Conservation (phyloP, 805 yeast species). For the Candida takata region DNA sequence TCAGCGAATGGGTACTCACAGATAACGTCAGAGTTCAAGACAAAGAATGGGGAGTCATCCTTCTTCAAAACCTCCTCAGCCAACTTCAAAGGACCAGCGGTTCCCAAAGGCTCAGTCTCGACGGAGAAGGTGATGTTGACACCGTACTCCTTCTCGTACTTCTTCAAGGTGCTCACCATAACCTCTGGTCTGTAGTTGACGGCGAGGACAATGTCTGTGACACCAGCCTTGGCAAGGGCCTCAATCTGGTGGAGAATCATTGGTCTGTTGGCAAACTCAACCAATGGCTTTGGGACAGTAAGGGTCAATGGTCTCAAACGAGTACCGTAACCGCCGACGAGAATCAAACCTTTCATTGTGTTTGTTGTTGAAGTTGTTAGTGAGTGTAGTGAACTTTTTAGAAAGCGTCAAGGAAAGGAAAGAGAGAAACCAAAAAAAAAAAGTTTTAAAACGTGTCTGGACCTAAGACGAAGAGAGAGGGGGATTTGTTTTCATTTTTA, state of each 20-base stretch:
- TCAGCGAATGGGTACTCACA: slow-evolving; percentile 97
- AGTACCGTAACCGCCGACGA: slow-evolving; percentile 99
- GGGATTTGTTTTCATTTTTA: slow-evolving; percentile 3
- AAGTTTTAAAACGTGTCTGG: not conserved
- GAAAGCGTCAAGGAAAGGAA: slow-evolving; percentile 7
- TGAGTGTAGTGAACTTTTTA: too few relatives aligned
- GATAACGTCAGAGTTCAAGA: slow-evolving; percentile 95
- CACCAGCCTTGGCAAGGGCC: slow-evolving; percentile 97
- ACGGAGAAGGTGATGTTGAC: slow-evolving; percentile 94
- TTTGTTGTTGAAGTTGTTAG: not conserved
- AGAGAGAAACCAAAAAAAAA: not conserved
- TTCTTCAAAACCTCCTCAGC: slow-evolving; percentile 91
- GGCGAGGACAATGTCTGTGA: slow-evolving; percentile 95
- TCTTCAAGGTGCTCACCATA: slow-evolving; percentile 90
- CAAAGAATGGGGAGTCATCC: slow-evolving; percentile 95
- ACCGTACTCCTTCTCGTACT: slow-evolving; percentile 93
- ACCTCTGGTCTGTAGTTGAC: slow-evolving; percentile 99
- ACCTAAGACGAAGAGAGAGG: not conserved
- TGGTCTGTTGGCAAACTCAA: slow-evolving; percentile 98
- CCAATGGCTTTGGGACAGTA: slow-evolving; percentile 93
- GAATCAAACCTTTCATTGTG: slow-evolving; percentile 91
- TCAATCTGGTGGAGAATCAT: slow-evolving; percentile 98
- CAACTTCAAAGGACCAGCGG: slow-evolving; percentile 98
- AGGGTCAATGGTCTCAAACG: slow-evolving; percentile 98
- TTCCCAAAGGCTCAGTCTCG: slow-evolving; percentile 98